These are phyloP conservation scores for Gentiana macrophylla DNA, from an alignment of 257 asterid genomes.

Conservation along the genomic window DNA sequence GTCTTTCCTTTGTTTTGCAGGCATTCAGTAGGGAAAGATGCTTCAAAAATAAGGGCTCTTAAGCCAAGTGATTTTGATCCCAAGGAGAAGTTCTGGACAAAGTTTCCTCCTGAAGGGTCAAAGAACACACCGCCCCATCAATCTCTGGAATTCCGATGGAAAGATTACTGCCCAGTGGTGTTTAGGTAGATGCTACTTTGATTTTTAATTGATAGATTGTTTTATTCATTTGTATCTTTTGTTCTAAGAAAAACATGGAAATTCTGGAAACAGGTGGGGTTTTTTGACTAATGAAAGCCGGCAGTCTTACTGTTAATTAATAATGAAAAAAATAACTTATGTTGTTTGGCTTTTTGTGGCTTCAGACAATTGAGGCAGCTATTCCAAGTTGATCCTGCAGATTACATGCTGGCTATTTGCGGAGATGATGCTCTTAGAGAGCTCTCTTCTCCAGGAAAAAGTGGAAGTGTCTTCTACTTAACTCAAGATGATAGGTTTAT, in stretches of 20 bases:
- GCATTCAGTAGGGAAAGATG: slow-evolving; percentile 78
- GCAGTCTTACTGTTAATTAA: neutral
- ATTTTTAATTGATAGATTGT: neutral
- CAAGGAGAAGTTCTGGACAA: slow-evolving; percentile 84
- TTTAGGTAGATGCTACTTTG: slow-evolving; percentile 39
- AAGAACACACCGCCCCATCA: slow-evolving; percentile 78
- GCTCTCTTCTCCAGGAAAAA: slow-evolving; percentile 97
- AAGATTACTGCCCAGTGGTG: slow-evolving; percentile 85
- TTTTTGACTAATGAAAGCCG: neutral
- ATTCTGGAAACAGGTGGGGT: neutral
- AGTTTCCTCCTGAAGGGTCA: slow-evolving; percentile 83
- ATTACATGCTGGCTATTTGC: slow-evolving; percentile 92
- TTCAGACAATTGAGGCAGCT: slow-evolving; percentile 76
- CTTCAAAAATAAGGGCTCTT: slow-evolving; percentile 39
- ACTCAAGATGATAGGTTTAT: slow-evolving; percentile 96
- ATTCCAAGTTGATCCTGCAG: slow-evolving; percentile 95
- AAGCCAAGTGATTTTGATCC: slow-evolving; percentile 80
- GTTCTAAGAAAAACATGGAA: neutral
- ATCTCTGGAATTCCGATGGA: slow-evolving; percentile 77
- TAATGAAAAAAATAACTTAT: neutral
- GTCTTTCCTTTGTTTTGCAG: slow-evolving; percentile 18
- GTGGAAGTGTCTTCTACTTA: slow-evolving; percentile 93
- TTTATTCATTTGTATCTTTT: neutral
- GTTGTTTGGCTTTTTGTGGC: slow-evolving; percentile 13
- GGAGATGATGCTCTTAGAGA: slow-evolving; percentile 92